A percentile compares a stretch with the other conserved stretches of the same genome.
Evolutionary conservation across 192 early-diverging fungal species (phyloP).

Genomic region (Borealophlyctis nickersoniae): DNA sequence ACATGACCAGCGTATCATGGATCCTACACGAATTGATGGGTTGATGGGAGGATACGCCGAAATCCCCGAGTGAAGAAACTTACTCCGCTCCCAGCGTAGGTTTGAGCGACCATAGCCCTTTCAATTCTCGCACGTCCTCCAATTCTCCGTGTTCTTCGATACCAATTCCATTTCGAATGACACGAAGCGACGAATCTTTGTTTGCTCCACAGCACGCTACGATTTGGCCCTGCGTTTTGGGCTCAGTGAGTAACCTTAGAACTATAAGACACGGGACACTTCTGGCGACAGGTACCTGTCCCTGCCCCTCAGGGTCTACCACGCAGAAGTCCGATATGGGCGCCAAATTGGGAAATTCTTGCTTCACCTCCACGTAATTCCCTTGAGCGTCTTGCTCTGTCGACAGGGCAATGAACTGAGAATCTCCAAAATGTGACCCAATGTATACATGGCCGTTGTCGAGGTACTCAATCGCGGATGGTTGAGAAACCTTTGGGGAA

Average conservation of each 20-base stretch:
- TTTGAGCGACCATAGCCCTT: conserved; percentile 69
- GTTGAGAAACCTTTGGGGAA: conserved; percentile 38
- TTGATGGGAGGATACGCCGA: too few relatives aligned
- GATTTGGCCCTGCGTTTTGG: conserved; percentile 57
- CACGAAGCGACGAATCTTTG: conserved; percentile 70
- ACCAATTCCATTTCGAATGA: conserved; percentile 87
- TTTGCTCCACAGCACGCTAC: conserved; percentile 82
- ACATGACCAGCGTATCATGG: conserved; percentile 57
- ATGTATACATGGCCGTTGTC: conserved; percentile 69
- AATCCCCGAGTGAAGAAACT: conserved; percentile 24
- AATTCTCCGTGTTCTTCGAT: conserved; percentile 63
- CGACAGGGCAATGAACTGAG: conserved; percentile 66
- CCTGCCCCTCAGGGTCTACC: conserved; percentile 71
- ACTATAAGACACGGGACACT: conserved; percentile 3
- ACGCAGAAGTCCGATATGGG: conserved; percentile 85
- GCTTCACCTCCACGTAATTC: conserved; percentile 54
- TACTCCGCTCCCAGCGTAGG: conserved; percentile 46
- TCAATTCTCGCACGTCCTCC: conserved; percentile 62
- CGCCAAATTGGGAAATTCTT: conserved; percentile 70
- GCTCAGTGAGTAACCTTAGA: not conserved
- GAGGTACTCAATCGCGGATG: conserved; percentile 65
- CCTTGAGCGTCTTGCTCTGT: conserved; percentile 18
- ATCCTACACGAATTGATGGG: conserved; percentile 22
- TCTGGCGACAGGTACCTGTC: conserved; percentile 33
- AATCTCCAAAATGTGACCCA: conserved; percentile 85